Conservation (phyloP, 2,329 filamentous ascomycete genomes). For the Aspergillus sojae region DNA sequence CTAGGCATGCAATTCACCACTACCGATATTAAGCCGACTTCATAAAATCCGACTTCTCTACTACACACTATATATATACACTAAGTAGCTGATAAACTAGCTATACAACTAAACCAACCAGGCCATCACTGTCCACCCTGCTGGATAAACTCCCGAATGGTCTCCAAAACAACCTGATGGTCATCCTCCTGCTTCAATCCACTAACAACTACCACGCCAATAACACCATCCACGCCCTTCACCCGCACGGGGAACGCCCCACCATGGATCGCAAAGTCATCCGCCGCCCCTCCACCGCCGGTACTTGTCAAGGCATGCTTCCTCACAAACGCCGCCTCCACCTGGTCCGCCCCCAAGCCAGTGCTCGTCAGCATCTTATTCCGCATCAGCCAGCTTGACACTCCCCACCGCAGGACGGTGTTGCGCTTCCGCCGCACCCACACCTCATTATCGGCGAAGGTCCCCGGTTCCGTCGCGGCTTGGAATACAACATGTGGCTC, state of each 20-base stretch:
- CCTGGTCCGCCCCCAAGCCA: constrained; percentile 41
- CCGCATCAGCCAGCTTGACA: constrained; percentile 71
- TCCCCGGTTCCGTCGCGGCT: constrained; percentile 65
- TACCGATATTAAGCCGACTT: not conserved
- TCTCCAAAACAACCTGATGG: constrained; percentile 74
- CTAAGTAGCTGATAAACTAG: not conserved
- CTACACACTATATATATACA: not conserved
- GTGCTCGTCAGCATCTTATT: constrained; percentile 57
- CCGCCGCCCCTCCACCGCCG: constrained; percentile 49
- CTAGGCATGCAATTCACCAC: too few relatives aligned
- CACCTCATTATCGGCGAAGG: constrained; percentile 69
- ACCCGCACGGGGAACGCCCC: constrained; percentile 75
- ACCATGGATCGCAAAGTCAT: constrained; percentile 75
- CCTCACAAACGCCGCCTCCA: constrained; percentile 66
- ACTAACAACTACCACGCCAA: constrained; percentile 74
- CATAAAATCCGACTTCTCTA: not conserved
- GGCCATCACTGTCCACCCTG: constrained; percentile 12
- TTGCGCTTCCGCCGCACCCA: constrained; percentile 73
- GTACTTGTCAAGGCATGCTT: constrained; percentile 64
- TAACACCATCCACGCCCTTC: constrained; percentile 71
- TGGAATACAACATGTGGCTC: constrained; percentile 68
- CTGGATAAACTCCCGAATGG: constrained; percentile 57
- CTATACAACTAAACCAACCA: not conserved
- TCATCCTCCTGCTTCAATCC: constrained; percentile 77
- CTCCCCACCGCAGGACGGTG: constrained; percentile 71